phyloP scores from a whole-genome alignment of 345 rosid species.

The Arabidopsis arenosa region DNA sequence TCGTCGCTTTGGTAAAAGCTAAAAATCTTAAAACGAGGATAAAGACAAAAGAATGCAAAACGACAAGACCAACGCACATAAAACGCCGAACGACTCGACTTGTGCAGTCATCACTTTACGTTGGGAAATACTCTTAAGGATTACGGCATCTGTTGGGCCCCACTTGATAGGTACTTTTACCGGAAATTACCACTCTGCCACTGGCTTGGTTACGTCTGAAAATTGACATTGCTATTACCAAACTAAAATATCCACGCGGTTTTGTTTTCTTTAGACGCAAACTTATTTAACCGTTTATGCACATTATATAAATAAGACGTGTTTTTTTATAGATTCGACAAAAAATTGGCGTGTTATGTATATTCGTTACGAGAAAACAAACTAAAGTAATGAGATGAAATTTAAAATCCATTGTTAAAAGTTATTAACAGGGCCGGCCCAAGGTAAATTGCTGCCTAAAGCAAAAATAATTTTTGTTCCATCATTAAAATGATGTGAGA shows the following conservation, averaged over 20 bases:
- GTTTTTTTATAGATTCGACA: not conserved
- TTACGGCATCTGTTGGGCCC: slow-evolving; percentile 24
- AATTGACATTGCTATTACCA: not conserved
- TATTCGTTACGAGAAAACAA: too few species aligned
- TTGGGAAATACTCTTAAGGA: slow-evolving; percentile 22
- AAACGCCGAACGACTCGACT: slow-evolving; percentile 36
- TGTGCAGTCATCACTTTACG: slow-evolving; percentile 37
- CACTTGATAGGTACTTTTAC: slow-evolving; percentile 10
- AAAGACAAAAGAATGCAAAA: slow-evolving; percentile 25
- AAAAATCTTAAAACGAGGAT: slow-evolving; percentile 4
- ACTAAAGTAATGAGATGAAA: too few species aligned
- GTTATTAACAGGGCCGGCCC: too few species aligned
- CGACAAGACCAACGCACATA: slow-evolving; percentile 42
- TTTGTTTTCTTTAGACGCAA: not conserved
- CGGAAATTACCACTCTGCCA: slow-evolving; percentile 32
- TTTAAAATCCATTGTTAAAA: not conserved
- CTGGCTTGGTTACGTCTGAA: slow-evolving; percentile 5
- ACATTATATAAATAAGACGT: not conserved
- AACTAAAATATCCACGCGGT: slow-evolving; percentile 4
- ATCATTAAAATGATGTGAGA: too few species aligned
- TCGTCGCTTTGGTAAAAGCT: slow-evolving; percentile 36
- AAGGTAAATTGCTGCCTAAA: too few species aligned
- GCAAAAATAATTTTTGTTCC: too few species aligned
- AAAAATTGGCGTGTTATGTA: too few species aligned
- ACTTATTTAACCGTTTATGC: not conserved